Conservation (phyloP, 805 yeast species). For the Candida sanyiensis region DNA sequence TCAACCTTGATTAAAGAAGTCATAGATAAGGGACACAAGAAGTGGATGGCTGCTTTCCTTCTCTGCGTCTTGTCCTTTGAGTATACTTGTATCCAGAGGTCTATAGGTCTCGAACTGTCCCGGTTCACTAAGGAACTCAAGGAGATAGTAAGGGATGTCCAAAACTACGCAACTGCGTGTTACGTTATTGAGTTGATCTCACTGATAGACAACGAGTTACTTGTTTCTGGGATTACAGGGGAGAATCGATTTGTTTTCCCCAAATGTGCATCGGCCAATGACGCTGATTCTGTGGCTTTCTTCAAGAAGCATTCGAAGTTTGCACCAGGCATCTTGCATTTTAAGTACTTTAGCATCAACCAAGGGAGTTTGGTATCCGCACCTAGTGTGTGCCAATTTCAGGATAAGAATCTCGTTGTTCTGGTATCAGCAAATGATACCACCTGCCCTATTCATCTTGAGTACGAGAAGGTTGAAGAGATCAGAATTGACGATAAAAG, state of each 20-base stretch:
- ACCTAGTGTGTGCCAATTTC: conserved; percentile 15
- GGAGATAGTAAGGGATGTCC: conserved; percentile 8
- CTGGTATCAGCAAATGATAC: conserved; percentile 16
- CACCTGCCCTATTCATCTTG: conserved; percentile 21
- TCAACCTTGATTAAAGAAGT: conserved; percentile 11
- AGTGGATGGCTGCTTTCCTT: conserved; percentile 26
- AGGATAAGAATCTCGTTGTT: conserved; percentile 8
- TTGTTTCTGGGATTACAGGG: conserved; percentile 2
- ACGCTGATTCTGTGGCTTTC: conserved; percentile 14
- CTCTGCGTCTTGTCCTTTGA: conserved; percentile 24
- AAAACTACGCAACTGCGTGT: conserved; percentile 16
- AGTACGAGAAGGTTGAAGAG: conserved; percentile 7
- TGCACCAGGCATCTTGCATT: conserved; percentile 8
- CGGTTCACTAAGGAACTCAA: background rate
- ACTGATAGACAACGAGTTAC: conserved; percentile 10
- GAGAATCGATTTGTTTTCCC: conserved; percentile 1
- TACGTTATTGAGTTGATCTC: conserved; percentile 23
- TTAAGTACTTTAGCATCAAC: conserved; percentile 10
- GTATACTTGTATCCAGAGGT: conserved; percentile 10
- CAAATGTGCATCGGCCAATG: conserved; percentile 15
- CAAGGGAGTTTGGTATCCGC: conserved; percentile 5
- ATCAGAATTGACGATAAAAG: background rate
- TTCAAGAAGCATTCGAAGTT: conserved; percentile 7
- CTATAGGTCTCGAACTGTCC: background rate
- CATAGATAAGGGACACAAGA: conserved; percentile 10